Conservation (phyloP, 768 basidiomycete genomes). For the Pleurotus ostreatus region DNA sequence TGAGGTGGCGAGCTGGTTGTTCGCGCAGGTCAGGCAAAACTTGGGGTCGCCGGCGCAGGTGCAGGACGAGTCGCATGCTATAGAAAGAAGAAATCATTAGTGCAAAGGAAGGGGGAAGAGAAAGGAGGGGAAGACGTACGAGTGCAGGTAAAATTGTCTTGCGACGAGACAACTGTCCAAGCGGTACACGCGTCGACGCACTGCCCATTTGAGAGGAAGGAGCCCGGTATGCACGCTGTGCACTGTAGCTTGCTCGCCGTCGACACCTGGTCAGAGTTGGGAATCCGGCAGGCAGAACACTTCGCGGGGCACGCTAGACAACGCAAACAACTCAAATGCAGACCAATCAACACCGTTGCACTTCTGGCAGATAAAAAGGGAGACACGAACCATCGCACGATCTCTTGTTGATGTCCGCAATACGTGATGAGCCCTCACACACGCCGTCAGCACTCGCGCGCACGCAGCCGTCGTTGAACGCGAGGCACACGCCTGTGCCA, state of each 20-base stretch:
- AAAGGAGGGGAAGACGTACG: slow-evolving; percentile 21
- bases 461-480: slow-evolving; percentile 66
- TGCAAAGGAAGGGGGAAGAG: background rate
- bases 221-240: slow-evolving; percentile 74
- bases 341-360: slow-evolving; percentile 1
- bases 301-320: slow-evolving; percentile 66
- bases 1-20: slow-evolving; percentile 58
- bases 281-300: slow-evolving; percentile 72
- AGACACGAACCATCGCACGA: slow-evolving; percentile 69
- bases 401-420: slow-evolving; percentile 75
- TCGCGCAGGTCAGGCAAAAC: slow-evolving; percentile 71
- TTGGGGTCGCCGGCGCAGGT: slow-evolving; percentile 60
- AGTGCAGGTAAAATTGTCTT: slow-evolving; percentile 72
- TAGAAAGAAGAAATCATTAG: background rate
- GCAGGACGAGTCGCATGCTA: slow-evolving; percentile 73
- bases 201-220: slow-evolving; percentile 63
- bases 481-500: slow-evolving; percentile 61
- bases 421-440: slow-evolving; percentile 59
- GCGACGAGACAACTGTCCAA: slow-evolving; percentile 68
- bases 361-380: background rate
- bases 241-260: slow-evolving; percentile 66
- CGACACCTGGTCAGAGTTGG: slow-evolving; percentile 64
- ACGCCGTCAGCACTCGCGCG: slow-evolving; percentile 60
- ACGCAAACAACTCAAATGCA: background rate
- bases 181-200: slow-evolving; percentile 71